Conservation (phyloP, 352 stramenopile species). For the Globisporangium perplexum region DNA sequence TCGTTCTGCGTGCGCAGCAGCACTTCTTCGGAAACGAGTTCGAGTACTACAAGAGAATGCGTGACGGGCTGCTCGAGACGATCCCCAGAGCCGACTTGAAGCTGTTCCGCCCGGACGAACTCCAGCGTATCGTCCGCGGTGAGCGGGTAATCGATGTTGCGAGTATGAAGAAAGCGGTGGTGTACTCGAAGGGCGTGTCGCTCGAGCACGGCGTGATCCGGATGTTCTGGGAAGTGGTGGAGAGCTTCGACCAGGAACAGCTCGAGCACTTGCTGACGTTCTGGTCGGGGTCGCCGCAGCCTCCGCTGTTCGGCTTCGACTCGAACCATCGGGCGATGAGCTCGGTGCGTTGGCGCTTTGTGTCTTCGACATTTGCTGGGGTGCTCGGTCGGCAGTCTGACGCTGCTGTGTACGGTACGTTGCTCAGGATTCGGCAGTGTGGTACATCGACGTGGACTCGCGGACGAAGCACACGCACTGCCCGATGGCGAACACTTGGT, state of each 20-base stretch:
- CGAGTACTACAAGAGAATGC: constrained; percentile 53
- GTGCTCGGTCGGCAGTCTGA: not conserved
- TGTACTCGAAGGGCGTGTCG: constrained; percentile 48
- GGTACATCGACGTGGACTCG: constrained; percentile 67
- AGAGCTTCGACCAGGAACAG: constrained; percentile 45
- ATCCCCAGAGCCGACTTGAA: constrained; percentile 44
- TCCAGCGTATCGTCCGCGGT: constrained; percentile 41
- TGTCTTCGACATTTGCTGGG: not conserved
- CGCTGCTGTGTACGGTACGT: not conserved
- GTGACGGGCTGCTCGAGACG: constrained; percentile 52
- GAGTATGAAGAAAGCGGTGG: constrained; percentile 41
- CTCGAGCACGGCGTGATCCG: constrained; percentile 35
- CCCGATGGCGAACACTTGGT: constrained; percentile 77
- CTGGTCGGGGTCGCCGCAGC: constrained; percentile 63
- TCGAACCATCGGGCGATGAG: constrained; percentile 44
- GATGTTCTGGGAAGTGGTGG: constrained; percentile 62
- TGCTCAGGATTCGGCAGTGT: constrained; percentile 46
- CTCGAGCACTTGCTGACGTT: constrained; percentile 65
- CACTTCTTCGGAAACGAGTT: constrained; percentile 61
- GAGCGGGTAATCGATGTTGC: constrained; percentile 48
- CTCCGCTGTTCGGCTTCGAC: constrained; percentile 72
- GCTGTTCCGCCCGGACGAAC: constrained; percentile 51
- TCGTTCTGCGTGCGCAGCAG: constrained; percentile 47
- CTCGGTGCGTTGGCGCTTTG: constrained; percentile 25
- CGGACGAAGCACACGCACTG: constrained; percentile 37